These are phyloP conservation scores for Syzygium oleosum DNA, from an alignment of 345 rosid species.

Conservation along the genomic window DNA sequence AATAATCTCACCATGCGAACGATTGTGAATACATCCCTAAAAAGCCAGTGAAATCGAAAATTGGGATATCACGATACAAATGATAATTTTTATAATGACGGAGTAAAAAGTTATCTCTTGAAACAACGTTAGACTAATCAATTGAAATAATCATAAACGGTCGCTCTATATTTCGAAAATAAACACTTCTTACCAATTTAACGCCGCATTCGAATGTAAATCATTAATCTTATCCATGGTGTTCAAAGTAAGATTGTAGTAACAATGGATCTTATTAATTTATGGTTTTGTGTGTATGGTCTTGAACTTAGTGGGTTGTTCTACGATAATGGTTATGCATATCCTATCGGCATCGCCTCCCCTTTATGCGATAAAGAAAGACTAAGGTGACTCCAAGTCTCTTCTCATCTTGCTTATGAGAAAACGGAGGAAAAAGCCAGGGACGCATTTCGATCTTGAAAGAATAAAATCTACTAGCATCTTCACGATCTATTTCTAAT, in stretches of 20 bases:
- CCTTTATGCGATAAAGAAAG: neutral
- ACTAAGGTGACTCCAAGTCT: neutral
- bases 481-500: neutral
- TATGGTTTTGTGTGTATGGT: too few relatives aligned
- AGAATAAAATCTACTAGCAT: too few relatives aligned
- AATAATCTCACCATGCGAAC: neutral
- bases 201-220: neutral
- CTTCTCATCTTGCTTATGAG: neutral
- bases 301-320: neutral
- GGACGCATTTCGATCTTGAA: too few relatives aligned
- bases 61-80: rapidly evolving
- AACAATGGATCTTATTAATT: neutral
- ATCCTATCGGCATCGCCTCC: neutral
- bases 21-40: neutral
- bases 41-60: neutral
- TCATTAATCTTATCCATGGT: neutral
- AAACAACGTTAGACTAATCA: neutral
- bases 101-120: neutral
- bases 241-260: neutral
- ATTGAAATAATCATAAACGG: neutral
- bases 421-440: too few relatives aligned
- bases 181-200: neutral
- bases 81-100: rapidly evolving
- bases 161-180: neutral
- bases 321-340: neutral